A percentile compares a stretch with the other conserved stretches of the same genome.
Conservation (phyloP, 768 basidiomycete species). For the Boletus fagicola region DNA sequence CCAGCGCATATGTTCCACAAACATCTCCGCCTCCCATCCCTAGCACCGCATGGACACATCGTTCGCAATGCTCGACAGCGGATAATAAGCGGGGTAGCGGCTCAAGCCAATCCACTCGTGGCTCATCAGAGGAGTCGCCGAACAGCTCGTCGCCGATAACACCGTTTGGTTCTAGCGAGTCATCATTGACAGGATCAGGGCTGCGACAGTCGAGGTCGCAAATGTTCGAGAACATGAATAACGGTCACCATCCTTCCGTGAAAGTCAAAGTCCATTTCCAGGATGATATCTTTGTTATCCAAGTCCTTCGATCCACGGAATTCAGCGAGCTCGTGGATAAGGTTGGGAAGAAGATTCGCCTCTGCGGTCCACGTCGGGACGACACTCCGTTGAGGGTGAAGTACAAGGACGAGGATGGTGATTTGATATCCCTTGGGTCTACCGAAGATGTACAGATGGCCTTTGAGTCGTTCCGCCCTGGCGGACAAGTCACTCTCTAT, state of each 20-base stretch:
- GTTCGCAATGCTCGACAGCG: constrained; percentile 38
- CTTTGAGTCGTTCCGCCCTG: constrained; percentile 77
- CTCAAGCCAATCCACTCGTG: constrained; percentile 74
- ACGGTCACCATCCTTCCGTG: constrained; percentile 48
- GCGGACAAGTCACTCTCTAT: constrained; percentile 78
- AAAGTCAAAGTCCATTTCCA: constrained; percentile 95
- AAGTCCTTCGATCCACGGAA: constrained; percentile 76
- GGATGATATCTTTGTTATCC: constrained; percentile 93
- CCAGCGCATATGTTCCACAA: constrained; percentile 63
- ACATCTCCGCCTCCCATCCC: constrained; percentile 52
- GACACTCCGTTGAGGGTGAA: constrained; percentile 82
- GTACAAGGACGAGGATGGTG: constrained; percentile 91
- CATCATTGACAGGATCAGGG: constrained; percentile 60
- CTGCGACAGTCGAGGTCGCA: constrained; percentile 56
- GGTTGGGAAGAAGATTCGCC: constrained; percentile 88
- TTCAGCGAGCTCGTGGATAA: constrained; percentile 84
- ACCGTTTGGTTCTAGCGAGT: constrained; percentile 87
- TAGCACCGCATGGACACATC: constrained; percentile 48
- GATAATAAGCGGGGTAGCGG: constrained; percentile 77
- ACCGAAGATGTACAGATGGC: constrained; percentile 95
- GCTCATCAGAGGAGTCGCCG: constrained; percentile 82
- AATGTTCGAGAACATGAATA: constrained; percentile 45
- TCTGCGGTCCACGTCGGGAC: constrained; percentile 80
- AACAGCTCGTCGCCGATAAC: constrained; percentile 86
- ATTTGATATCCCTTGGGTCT: constrained; percentile 82